These are phyloP conservation scores for Suillus placidus DNA, from an alignment of 768 basidiomycete genomes.

Conservation along the genomic window DNA sequence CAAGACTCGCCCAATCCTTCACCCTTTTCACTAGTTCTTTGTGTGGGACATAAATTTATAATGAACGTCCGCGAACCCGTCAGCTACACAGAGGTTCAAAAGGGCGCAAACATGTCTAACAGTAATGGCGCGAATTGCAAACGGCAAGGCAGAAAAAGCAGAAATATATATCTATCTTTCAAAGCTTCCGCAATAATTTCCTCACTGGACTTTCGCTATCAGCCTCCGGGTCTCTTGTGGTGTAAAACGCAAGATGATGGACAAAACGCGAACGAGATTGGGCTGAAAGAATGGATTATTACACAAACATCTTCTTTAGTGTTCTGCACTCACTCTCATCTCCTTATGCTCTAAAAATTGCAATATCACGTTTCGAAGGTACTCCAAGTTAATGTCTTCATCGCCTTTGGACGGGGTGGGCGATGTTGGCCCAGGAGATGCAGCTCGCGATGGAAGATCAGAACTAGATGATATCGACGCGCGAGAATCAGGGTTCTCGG, in stretches of 20 bases:
- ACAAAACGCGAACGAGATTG: slow-evolving; percentile 87
- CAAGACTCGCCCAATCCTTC: too few relatives aligned
- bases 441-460: slow-evolving; percentile 41
- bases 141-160: not conserved
- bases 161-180: not conserved
- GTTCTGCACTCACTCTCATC: slow-evolving; percentile 75
- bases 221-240: slow-evolving; percentile 91
- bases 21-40: too few relatives aligned
- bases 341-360: slow-evolving; percentile 99
- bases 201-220: slow-evolving; percentile 74
- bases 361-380: slow-evolving; percentile 92
- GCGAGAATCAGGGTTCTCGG: slow-evolving; percentile 36
- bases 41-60: too few relatives aligned
- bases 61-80: too few relatives aligned
- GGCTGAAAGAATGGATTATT: slow-evolving; percentile 50
- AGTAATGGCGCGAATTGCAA: not conserved
- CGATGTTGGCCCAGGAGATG: slow-evolving; percentile 38
- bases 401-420: slow-evolving; percentile 50
- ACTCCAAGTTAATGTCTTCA: slow-evolving; percentile 95
- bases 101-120: not conserved
- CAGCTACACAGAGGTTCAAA: not conserved
- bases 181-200: not conserved
- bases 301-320: not conserved
- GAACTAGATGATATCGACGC: slow-evolving; percentile 47
- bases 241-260: slow-evolving; percentile 91